Conservation (phyloP, 306 rosid genomes). For the Acacia crassicarpa region DNA sequence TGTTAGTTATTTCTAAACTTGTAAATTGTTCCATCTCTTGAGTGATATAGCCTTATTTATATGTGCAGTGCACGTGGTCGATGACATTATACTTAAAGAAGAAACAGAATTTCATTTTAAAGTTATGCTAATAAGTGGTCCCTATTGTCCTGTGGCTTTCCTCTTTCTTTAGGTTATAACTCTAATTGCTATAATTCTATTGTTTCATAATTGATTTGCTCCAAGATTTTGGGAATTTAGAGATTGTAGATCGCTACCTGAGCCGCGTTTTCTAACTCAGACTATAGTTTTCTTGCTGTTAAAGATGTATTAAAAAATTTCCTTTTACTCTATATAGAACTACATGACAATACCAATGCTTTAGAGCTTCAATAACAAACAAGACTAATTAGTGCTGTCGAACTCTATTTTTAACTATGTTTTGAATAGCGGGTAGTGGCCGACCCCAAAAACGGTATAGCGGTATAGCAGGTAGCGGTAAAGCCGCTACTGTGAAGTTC, state of each 20-base stretch:
- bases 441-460: too few species aligned
- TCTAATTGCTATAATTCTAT: slow-evolving; percentile 17
- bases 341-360: neutral
- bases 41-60: slow-evolving; percentile 34
- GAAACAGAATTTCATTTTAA: slow-evolving; percentile 35
- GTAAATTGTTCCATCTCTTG: slow-evolving; percentile 11
- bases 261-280: neutral
- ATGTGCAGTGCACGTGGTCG: slow-evolving; percentile 31
- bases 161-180: slow-evolving; percentile 33
- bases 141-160: slow-evolving; percentile 27
- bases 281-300: neutral
- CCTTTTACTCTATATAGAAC: slow-evolving; percentile 17
- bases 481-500: too few species aligned
- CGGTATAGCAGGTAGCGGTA: too few species aligned
- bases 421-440: too few species aligned
- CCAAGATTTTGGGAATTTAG: slow-evolving; percentile 8
- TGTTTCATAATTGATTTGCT: slow-evolving; percentile 23
- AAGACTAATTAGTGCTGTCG: neutral
- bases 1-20: slow-evolving; percentile 20
- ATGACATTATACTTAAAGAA: slow-evolving; percentile 32
- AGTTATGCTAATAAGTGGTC: slow-evolving; percentile 37
- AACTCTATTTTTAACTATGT: too few species aligned
- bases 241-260: slow-evolving; percentile 12
- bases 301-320: neutral
- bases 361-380: neutral